These are phyloP conservation scores for Lippia alba DNA, from an alignment of 305 asterid species.

Conservation along the genomic window DNA sequence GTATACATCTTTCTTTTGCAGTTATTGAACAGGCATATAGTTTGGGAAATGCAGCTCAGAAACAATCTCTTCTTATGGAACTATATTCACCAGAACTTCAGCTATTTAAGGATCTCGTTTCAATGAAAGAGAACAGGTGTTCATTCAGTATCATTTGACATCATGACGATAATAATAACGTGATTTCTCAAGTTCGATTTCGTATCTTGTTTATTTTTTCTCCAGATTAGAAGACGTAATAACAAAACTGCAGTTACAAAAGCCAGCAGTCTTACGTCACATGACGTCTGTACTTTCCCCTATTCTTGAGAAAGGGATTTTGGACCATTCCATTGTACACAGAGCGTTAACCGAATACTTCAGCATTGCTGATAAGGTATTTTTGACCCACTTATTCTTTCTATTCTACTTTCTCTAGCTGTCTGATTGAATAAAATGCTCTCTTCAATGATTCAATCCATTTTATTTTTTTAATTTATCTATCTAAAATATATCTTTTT, in stretches of 20 bases:
- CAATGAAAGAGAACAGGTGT: slow-evolving; percentile 75
- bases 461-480: neutral
- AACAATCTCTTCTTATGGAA: slow-evolving; percentile 87
- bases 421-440: slow-evolving; percentile 1
- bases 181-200: neutral
- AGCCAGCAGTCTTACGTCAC: slow-evolving; percentile 79
- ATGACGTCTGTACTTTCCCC: slow-evolving; percentile 86
- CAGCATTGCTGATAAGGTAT: slow-evolving; percentile 81
- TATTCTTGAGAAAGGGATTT: slow-evolving; percentile 88
- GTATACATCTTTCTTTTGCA: slow-evolving; percentile 42
- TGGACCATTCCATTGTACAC: slow-evolving; percentile 92
- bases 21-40: slow-evolving; percentile 85
- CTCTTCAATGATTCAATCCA: neutral
- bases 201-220: neutral
- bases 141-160: slow-evolving; percentile 16
- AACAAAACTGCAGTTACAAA: slow-evolving; percentile 71
- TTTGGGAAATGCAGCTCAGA: slow-evolving; percentile 88
- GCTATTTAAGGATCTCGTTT: slow-evolving; percentile 78
- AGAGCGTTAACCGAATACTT: slow-evolving; percentile 77
- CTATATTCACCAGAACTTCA: slow-evolving; percentile 89
- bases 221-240: slow-evolving; percentile 81
- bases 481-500: slow-evolving; percentile 53
- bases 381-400: slow-evolving; percentile 9
- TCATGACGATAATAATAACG: neutral
- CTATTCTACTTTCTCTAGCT: slow-evolving; percentile 9